phyloP scores from a whole-genome alignment of 2,329 filamentous ascomycete species.

The Claviceps capensis region DNA sequence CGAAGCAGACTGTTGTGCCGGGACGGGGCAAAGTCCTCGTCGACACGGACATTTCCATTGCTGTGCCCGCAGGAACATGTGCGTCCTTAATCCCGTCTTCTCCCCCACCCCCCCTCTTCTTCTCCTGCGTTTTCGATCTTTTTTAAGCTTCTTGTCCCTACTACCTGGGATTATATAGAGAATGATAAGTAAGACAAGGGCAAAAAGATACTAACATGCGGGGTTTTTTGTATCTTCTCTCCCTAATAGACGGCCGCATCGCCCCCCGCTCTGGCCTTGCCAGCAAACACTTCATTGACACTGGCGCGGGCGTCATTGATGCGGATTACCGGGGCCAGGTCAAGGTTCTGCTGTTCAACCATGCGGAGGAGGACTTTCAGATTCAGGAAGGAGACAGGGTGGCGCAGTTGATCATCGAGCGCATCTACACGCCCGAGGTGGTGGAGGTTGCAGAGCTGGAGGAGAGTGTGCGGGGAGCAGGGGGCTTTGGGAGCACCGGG shows the following conservation, averaged over 20 bases:
- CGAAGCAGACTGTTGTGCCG: conserved; percentile 61
- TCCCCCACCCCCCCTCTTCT: neutral
- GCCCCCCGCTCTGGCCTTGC: conserved; percentile 86
- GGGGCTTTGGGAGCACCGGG: conserved; percentile 86
- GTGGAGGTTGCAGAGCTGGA: conserved; percentile 79
- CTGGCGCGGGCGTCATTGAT: conserved; percentile 91
- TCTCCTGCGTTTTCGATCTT: neutral
- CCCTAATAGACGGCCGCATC: conserved; percentile 60
- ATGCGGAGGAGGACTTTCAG: conserved; percentile 66
- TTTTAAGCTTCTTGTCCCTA: neutral
- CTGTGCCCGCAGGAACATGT: conserved; percentile 84
- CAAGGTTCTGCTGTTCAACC: conserved; percentile 91
- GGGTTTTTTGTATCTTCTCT: too few relatives aligned
- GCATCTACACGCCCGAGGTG: conserved; percentile 87
- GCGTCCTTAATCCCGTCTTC: conserved; percentile 20
- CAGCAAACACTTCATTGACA: conserved; percentile 90
- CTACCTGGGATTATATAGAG: neutral
- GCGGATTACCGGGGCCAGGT: conserved; percentile 92
- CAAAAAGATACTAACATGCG: conserved; percentile 1
- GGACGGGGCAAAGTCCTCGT: conserved; percentile 74
- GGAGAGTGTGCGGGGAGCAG: conserved; percentile 79
- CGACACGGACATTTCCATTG: conserved; percentile 82
- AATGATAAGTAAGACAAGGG: neutral
- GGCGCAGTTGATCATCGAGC: conserved; percentile 86
- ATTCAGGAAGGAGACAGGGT: conserved; percentile 80